Percentiles rank a stretch among this genome's conserved stretches.
These are phyloP conservation scores for Pseudonectria foliicola DNA, from an alignment of 2,329 filamentous ascomycete genomes.

Conservation along the genomic window DNA sequence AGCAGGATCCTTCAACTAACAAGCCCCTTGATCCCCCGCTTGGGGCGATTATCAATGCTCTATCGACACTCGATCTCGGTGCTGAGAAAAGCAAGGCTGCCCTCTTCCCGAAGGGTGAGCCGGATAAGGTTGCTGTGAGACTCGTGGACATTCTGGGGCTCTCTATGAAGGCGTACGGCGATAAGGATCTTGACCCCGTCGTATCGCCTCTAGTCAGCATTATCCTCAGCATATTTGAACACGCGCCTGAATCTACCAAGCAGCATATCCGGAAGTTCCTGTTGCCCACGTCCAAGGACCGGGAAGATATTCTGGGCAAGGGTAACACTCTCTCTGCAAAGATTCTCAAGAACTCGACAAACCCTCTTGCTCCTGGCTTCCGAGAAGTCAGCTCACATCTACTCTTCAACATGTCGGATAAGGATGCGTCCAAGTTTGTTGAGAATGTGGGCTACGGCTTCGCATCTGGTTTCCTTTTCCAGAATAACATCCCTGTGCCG, in stretches of 20 bases:
- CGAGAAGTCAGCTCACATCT: constrained; percentile 69
- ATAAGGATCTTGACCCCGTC: constrained; percentile 64
- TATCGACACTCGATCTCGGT: constrained; percentile 70
- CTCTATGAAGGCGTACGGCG: constrained; percentile 55
- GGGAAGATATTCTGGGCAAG: constrained; percentile 68
- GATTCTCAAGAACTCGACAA: constrained; percentile 70
- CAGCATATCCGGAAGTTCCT: constrained; percentile 58
- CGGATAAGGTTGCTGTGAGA: constrained; percentile 52
- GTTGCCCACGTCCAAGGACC: constrained; percentile 70
- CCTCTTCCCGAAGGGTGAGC: constrained; percentile 59
- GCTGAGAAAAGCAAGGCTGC: constrained; percentile 44
- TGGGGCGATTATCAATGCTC: constrained; percentile 66
- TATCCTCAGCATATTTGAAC: constrained; percentile 62
- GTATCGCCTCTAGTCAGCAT: constrained; percentile 69
- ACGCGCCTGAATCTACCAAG: constrained; percentile 56
- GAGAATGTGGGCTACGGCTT: constrained; percentile 92
- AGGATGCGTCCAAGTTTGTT: constrained; percentile 72
- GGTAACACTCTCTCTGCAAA: constrained; percentile 67
- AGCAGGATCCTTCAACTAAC: constrained; percentile 44
- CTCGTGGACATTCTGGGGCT: constrained; percentile 64
- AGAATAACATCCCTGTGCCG: constrained; percentile 73
- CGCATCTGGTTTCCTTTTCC: constrained; percentile 82
- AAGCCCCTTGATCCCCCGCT: constrained; percentile 69
- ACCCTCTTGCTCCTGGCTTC: constrained; percentile 62
- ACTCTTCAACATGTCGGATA: constrained; percentile 80